Conservation (phyloP, 2,329 filamentous ascomycete genomes). For the Neopestalotiopsis clavispora region DNA sequence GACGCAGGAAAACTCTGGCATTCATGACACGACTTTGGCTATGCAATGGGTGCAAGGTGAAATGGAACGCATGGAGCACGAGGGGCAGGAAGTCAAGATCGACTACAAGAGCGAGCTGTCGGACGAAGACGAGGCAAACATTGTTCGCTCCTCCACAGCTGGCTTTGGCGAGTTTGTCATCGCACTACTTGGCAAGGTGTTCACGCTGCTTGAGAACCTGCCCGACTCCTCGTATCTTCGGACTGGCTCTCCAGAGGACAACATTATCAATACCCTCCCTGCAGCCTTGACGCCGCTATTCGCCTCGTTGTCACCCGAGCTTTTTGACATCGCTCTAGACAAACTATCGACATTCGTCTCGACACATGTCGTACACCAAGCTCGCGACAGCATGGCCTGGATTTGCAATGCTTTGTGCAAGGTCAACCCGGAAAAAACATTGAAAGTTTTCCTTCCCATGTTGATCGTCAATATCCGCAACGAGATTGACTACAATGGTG, state of each 20-base stretch:
- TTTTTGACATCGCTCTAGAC: conserved; percentile 89
- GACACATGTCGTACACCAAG: conserved; percentile 95
- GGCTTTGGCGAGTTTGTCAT: conserved; percentile 92
- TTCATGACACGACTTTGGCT: conserved; percentile 77
- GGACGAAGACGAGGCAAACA: conserved; percentile 85
- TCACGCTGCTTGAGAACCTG: conserved; percentile 92
- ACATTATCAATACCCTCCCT: conserved; percentile 93
- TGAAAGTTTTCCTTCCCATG: conserved; percentile 90
- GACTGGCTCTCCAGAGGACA: conserved; percentile 92
- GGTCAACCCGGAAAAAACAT: conserved; percentile 89
- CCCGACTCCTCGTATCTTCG: conserved; percentile 88
- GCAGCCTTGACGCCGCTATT: conserved; percentile 90
- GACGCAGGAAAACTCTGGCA: conserved; percentile 68
- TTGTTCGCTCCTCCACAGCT: conserved; percentile 91
- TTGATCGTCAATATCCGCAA: conserved; percentile 90
- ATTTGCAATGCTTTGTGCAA: conserved; percentile 97
- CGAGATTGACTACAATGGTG: conserved; percentile 96
- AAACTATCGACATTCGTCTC: conserved; percentile 92
- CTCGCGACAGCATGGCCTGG: conserved; percentile 97
- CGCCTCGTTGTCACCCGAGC: conserved; percentile 86
- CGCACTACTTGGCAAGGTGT: conserved; percentile 90
- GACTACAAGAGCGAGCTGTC: conserved; percentile 83
- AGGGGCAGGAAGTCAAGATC: conserved; percentile 83
- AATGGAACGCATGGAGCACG: conserved; percentile 90
- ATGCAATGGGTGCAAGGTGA: conserved; percentile 94